Percentiles rank a stretch among this genome's conserved stretches.
Conservation (phyloP, 306 rosid genomes). For the Corylus heterophylla region DNA sequence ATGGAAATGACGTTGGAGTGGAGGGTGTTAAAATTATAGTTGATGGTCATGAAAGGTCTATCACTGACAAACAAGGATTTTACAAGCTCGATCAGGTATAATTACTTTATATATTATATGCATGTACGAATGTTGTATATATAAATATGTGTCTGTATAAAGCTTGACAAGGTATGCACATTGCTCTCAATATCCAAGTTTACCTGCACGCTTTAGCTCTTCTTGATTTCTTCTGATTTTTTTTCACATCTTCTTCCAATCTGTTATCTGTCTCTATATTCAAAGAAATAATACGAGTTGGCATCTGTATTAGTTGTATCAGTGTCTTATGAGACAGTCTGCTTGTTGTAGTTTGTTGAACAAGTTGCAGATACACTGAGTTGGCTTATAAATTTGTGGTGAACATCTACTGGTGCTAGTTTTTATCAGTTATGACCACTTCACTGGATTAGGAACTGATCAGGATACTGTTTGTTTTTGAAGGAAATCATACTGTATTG, state of each 20-base stretch:
- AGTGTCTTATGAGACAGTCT: background rate
- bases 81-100: conserved; percentile 97
- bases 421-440: background rate
- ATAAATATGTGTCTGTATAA: background rate
- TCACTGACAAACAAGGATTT: conserved; percentile 90
- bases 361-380: background rate
- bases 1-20: conserved; percentile 81
- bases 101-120: background rate
- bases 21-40: conserved; percentile 85
- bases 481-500: background rate
- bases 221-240: background rate
- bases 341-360: background rate
- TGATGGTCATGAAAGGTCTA: conserved; percentile 88
- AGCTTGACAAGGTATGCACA: background rate
- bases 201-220: background rate
- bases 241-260: background rate
- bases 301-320: background rate
- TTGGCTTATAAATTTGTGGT: background rate
- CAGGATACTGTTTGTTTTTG: background rate
- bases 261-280: background rate
- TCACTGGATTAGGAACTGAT: background rate
- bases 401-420: background rate
- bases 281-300: background rate
- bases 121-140: background rate
- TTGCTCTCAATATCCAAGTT: background rate